Evolutionary conservation across 164 flowering plant genomes (phyloP), one percentile per base, ranked within the genome.

Genomic region (Magnolia kwangsiensis): DNA sequence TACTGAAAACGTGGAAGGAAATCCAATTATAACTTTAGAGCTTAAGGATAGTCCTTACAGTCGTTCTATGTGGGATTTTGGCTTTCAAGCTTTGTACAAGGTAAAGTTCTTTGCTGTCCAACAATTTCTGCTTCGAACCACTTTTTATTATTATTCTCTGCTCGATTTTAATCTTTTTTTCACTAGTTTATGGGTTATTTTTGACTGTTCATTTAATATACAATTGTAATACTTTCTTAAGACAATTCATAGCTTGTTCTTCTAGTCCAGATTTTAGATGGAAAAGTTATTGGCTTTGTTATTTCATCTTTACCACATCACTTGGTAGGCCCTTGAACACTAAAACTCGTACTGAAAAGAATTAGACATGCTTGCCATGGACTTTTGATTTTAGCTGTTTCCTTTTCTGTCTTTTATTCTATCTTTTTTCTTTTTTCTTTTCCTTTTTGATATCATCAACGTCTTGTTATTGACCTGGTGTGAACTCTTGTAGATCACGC

Each of bases 21-120:
- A 88, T 78, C 93, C 97, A 51, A 77, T 76, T 72, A 21, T 96
- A 73, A 92, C 97, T 67, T 84, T 96, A 74, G 93, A 92, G 82
- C 81, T 96, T 21, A 90, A 85, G 85, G 99, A 96, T 85, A 84
- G 75, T 74, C 87, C 90, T 63, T 96, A 96, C 82, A 91, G 96
- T 78, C 96, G 93, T 68, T 76, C 96, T 80, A 91, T 93, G 98
- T 96, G 99, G 99, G 94, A 94, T 86, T 96, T 81, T 78, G 83
- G 90, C 79, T 96, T 96, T 79, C 90, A 85, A 74, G 93, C 94
- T 79, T 72, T 86, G 59, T 93, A 86, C 86, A 96, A 89, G 94
- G 97, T 92, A 66, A 76, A 71, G 16, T 21, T 75, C 24, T 49
- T 74, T 63, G n/a, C 49, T 50, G 31, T 66, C 29, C 16, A 4